Evolutionary conservation across 2,329 filamentous ascomycete genomes (phyloP), one percentile per base, ranked within the genome.

Genomic region (Ascochyta lentis): DNA sequence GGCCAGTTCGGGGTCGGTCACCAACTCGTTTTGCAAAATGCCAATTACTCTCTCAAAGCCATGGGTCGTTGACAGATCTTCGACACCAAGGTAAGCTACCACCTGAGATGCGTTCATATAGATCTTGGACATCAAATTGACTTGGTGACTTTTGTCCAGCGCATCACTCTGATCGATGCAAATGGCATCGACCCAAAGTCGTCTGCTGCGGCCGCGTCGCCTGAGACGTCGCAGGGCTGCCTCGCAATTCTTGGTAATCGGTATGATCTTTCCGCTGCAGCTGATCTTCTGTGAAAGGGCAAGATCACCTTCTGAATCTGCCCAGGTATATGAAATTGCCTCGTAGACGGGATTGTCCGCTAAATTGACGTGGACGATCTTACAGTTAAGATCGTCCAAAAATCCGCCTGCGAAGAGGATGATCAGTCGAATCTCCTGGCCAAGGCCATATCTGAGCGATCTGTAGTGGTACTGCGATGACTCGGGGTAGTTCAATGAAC

Each of bases 251-350:
- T 19, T 29, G 13, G 60, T 65, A 3, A 65, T 38, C 3, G 37
- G 29, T 1, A 65, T 50, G 4, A 4, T 15, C n/a, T 33, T 59
- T 37, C 29, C 29, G 29, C 29, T 31, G 29, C 29, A 31, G 12
- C 1, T 31, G 4, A 31, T 31, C 29, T 31, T 31, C 12, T 31
- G 29, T 31, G 29, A 31, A 31, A 31, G 29, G 29, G 29, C 10
- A 5, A 31, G 29, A 31, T 31, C 29, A n/a, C 63, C 58, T 1
- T 34, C 12, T 4, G 34, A 19, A 8, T 49, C 51, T 1, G 54
- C 62, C 63, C 65, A 69, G 1, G 59, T 68, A 23, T 69, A 68
- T 1, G 65, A 69, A 2, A 66, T 22, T 4, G 66, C 64, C 51
- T 65, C 64, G 19, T 62, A 69, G 16, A 24, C 34, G 9, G 59